Base-by-base conservation (phyloP, 148 eudicot species). In the Bassia scoparia region DNA sequence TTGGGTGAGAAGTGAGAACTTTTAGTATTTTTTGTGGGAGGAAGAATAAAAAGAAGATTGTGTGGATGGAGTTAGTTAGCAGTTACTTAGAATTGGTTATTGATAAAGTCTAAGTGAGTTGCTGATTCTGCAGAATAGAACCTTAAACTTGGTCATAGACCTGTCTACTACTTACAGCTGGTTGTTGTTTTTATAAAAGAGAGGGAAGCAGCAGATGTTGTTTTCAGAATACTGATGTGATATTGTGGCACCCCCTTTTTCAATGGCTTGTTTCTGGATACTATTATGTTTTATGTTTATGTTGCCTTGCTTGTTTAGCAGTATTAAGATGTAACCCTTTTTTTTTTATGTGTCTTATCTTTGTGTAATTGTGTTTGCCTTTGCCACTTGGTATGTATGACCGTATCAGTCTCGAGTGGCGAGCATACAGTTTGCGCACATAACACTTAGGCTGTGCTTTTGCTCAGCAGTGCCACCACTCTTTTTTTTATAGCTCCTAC, bases 211-310 rank as follows among this genome's bases (percentile, higher is more conserved):
- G 64, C 49, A 56, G 43, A 68, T 41, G 77, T 78, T 73, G 72
- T 78, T 78, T 60, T 78, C 81, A 72, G 59, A 50, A n/a, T 23
- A 37, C 21, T 72, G 67, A 72, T 72, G 55, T 72, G 75, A 38
- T 59, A 65, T 29, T 34, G 3, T 44, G 43, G 4, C 27, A 49
- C 23, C 12, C 52, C 24, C 54, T 41, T 74, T 62, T 24, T 37
- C 41, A 35, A 41, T 61, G 69, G 37, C 35, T 69, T 67, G 24
- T 23, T 58, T 44, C 48, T 72, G 20, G 35, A 49, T 12, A 64
- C 5, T 37, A 2, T 6, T 37, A 37, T 37, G 43, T 37, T 5
- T 10, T 37, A 5, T 37, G 43, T 37, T 5, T 37, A 5, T 0
- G 43, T 10, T 10, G 41, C 7, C 7, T 7, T 37, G 29, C 54